Conservation (phyloP, 73 alveolate species). For the Uronychia setigera region DNA sequence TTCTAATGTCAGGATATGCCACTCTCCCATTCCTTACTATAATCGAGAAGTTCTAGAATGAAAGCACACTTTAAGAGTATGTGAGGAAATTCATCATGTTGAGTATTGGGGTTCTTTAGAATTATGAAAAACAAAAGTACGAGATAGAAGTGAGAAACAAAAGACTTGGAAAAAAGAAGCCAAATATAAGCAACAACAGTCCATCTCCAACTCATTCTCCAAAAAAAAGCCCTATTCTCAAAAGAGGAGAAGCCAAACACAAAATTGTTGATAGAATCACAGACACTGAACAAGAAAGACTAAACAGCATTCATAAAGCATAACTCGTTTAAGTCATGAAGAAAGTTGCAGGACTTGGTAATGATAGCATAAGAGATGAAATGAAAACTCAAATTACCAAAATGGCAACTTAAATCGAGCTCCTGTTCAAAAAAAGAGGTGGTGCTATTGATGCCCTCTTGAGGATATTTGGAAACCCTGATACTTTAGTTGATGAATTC, state of each 20-base stretch:
- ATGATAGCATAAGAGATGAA: constrained; percentile 4
- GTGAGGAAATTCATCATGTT: constrained; percentile 7
- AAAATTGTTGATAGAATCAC: not conserved
- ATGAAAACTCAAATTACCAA: constrained; percentile 3
- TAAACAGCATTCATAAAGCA: not conserved
- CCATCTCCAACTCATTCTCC: too few species aligned
- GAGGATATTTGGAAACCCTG: not conserved
- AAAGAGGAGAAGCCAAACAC: not conserved
- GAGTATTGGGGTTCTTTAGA: constrained; percentile 8
- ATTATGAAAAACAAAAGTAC: constrained; percentile 7
- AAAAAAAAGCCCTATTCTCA: not conserved
- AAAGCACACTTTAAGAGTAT: constrained; percentile 26
- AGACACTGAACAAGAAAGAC: not conserved
- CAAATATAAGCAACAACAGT: not conserved
- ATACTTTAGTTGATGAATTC: not conserved
- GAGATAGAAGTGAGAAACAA: constrained; percentile 2
- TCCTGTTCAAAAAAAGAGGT: not conserved
- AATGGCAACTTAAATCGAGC: not conserved
- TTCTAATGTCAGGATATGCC: constrained; percentile 32
- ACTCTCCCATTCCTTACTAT: constrained; percentile 4
- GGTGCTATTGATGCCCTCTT: not conserved
- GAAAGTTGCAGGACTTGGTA: not conserved
- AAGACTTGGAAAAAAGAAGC: not conserved
- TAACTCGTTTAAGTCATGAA: not conserved
- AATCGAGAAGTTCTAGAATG: constrained; percentile 32